A percentile compares a stretch with the other conserved stretches of the same genome.
Evolutionary conservation across 2,329 filamentous ascomycete genomes (phyloP).

Genomic region (Lecanicillium sp.): DNA sequence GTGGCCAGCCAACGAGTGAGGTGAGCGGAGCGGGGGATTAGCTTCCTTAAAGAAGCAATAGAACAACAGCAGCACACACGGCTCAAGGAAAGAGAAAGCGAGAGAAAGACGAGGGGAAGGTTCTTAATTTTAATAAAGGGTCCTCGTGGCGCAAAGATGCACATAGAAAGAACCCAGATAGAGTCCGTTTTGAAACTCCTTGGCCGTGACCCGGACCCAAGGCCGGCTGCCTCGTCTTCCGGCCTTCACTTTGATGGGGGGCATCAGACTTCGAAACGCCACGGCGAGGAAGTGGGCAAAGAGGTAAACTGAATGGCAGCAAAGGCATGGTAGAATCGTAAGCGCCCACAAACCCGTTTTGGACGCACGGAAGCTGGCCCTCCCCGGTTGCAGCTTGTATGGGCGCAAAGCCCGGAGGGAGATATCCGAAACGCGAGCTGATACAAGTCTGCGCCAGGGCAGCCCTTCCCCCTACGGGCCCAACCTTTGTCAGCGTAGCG

Average conservation of each 20-base stretch:
- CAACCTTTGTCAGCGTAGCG: no score
- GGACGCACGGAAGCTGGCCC: no score
- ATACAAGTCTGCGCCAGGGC: no score
- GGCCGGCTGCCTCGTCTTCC: conserved; percentile 4
- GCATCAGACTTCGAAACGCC: no score
- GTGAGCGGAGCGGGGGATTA: background rate
- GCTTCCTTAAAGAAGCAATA: background rate
- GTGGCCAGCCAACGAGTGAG: background rate
- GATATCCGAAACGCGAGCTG: conserved; percentile 3
- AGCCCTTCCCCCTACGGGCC: no score
- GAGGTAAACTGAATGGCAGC: background rate
- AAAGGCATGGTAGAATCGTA: background rate
- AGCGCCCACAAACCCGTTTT: no score
- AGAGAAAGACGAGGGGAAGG: background rate
- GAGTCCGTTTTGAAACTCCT: conserved; percentile 3
- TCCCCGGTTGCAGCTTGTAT: no score
- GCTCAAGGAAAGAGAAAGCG: background rate
- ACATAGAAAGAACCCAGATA: background rate
- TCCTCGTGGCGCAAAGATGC: background rate
- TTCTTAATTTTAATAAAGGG: background rate
- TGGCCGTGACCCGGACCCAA: conserved; percentile 1
- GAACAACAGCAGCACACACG: background rate
- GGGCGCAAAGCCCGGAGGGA: background rate
- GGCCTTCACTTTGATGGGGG: background rate
- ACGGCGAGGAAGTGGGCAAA: no score